phyloP scores from a whole-genome alignment of 352 stramenopile species.

The Pythium biforme region DNA sequence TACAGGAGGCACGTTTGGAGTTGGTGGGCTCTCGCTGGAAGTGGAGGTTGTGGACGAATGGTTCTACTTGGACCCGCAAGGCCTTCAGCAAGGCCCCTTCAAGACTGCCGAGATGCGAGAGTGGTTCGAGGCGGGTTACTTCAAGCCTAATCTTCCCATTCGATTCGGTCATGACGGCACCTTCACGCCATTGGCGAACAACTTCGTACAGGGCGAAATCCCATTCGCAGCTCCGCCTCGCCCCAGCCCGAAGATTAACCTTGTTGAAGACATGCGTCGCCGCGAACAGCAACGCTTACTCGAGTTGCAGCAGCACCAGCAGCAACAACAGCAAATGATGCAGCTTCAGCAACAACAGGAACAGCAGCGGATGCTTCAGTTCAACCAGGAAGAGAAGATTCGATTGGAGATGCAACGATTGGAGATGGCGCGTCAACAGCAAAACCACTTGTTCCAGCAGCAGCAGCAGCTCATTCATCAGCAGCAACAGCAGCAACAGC shows the following conservation, averaged over 20 bases:
- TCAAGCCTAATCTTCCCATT: constrained; percentile 87
- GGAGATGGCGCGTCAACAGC: constrained; percentile 69
- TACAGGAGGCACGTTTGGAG: constrained; percentile 25
- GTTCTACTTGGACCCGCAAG: constrained; percentile 87
- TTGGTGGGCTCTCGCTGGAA: constrained; percentile 23
- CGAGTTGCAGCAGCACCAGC: constrained; percentile 65
- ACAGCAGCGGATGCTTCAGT: constrained; percentile 64
- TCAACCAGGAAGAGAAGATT: constrained; percentile 77
- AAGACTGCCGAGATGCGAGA: constrained; percentile 87
- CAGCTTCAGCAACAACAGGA: constrained; percentile 69
- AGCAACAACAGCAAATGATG: constrained; percentile 56
- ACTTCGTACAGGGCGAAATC: constrained; percentile 70
- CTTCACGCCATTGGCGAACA: constrained; percentile 74
- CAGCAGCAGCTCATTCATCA: constrained; percentile 48
- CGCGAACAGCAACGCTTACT: constrained; percentile 57
- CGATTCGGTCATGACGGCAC: constrained; percentile 69
- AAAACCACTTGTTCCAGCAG: constrained; percentile 56
- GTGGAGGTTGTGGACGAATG: constrained; percentile 71
- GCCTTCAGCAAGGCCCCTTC: constrained; percentile 80
- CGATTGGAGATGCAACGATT: constrained; percentile 81
- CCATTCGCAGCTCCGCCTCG: constrained; percentile 52
- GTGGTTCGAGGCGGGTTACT: constrained; percentile 89
- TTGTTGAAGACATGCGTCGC: constrained; percentile 20
- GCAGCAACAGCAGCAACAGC: constrained; percentile 60
- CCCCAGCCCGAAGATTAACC: constrained; percentile 29